Base-by-base conservation (phyloP, 108 stramenopile genomes). In the Conticribra guillardii region DNA sequence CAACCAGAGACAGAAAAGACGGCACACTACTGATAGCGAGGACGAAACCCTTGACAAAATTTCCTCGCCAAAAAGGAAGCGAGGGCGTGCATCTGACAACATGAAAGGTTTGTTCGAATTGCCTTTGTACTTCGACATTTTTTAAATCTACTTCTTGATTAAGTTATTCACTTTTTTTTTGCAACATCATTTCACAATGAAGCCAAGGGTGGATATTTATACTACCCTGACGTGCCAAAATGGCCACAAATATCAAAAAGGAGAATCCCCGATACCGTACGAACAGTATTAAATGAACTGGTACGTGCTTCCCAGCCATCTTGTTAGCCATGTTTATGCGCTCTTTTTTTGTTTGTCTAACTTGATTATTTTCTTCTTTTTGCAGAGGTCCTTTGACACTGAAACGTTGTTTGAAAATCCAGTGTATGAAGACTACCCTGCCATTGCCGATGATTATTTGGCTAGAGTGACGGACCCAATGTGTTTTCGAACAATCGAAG, bases 401-500 rank as follows among this genome's bases (percentile, higher is more conserved):
- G 34, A 69, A 16, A 62, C 60, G 15, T 49, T 60, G 3, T 94
- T 94, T 54, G 23, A 51, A 4, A 56, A 23, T 21, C 93, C 93
- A 3, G 93, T 90, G 21, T 54, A 66, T 4, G 93, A 94, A 54
- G 27, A 52, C 21, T 86, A 74, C 62, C 93, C 93, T 1, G 74
- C 69, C 4, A 61, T 94, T 2, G 80, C 80, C 3, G 69, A 79
- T 8, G 56, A 41, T 7, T 94, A 94, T 52, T 27, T 75, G 21
- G 61, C 48, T 23, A 49, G 60, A 14, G 64, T 94, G 14, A 34
- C 74, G 24, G 28, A 62, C 0, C 93, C 93, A 2, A 90, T 94
- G 90, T 90, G 90, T 57, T 87, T 94, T 49, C 77, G 86, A 54
- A 91, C 93, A 9, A 94, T 94, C 17, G 80, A 74, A 53, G 85